Evolutionary conservation across 441 rosid species (phyloP).

Genomic region (Croton laevigatus): DNA sequence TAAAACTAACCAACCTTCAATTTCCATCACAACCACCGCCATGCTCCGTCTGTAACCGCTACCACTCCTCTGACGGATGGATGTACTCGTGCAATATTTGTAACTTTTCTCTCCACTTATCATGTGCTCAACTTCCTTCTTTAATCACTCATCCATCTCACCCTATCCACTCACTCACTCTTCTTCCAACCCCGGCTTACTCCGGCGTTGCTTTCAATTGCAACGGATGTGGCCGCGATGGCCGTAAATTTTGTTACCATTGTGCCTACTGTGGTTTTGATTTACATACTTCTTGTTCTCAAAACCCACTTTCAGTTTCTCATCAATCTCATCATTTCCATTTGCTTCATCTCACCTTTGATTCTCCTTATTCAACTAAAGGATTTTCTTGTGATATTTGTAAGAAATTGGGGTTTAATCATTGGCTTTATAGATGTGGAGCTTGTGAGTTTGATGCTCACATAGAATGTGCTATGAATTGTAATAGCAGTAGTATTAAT

Average conservation of each 20-base stretch:
- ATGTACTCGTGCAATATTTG: too few species aligned
- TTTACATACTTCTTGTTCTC: slow-evolving; percentile 38
- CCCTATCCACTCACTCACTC: too few species aligned
- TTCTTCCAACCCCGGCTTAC: slow-evolving; percentile 27
- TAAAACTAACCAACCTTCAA: too few species aligned
- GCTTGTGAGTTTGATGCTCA: slow-evolving; percentile 59
- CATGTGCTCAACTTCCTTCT: too few species aligned
- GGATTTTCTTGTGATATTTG: slow-evolving; percentile 59
- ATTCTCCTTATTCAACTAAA: slow-evolving; percentile 18
- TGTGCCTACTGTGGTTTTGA: slow-evolving; percentile 36
- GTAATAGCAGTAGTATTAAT: too few species aligned
- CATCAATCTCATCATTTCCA: slow-evolving; percentile 43
- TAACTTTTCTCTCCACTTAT: too few species aligned
- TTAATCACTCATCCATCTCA: too few species aligned
- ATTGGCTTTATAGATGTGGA: slow-evolving; percentile 57
- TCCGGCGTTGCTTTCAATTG: slow-evolving; percentile 33
- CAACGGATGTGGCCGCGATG: slow-evolving; percentile 34
- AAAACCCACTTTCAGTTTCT: slow-evolving; percentile 33
- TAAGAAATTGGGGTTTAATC: slow-evolving; percentile 36
- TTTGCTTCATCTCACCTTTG: slow-evolving; percentile 38
- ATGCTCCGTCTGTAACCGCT: too few species aligned
- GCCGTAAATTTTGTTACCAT: slow-evolving; percentile 40
- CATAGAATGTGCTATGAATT: slow-evolving; percentile 34
- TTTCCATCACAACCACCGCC: too few species aligned
- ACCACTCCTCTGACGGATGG: too few species aligned